A percentile compares a stretch with the other conserved stretches of the same genome.
Conservation (phyloP, 1,139 yeast species). For the Meyerozyma sp. region DNA sequence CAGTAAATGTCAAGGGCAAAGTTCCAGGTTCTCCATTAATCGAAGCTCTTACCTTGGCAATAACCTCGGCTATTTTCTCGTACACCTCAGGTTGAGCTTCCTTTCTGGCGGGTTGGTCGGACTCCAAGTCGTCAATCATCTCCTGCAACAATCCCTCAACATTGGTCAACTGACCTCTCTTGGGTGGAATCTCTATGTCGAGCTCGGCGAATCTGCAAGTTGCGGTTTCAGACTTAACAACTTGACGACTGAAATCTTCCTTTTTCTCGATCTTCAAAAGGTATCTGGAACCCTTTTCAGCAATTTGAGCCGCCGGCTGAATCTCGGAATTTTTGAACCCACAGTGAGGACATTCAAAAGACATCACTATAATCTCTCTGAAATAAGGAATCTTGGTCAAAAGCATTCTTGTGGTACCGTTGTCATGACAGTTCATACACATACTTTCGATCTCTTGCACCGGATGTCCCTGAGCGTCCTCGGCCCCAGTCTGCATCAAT, state of each 20-base stretch:
- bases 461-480: constrained; percentile 90
- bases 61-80: constrained; percentile 68
- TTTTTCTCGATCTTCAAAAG: constrained; percentile 63
- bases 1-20: constrained; percentile 71
- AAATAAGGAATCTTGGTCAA: constrained; percentile 89
- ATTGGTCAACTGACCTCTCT: constrained; percentile 88
- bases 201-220: constrained; percentile 77
- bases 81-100: constrained; percentile 66
- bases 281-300: constrained; percentile 81
- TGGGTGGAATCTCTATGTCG: constrained; percentile 93
- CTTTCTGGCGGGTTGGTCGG: constrained; percentile 80
- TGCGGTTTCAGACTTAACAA: constrained; percentile 87
- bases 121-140: constrained; percentile 74
- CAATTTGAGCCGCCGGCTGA: constrained; percentile 88
- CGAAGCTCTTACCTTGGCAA: constrained; percentile 52
- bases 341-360: constrained; percentile 95
- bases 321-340: constrained; percentile 86
- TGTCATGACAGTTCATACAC: constrained; percentile 91
- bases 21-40: constrained; percentile 61
- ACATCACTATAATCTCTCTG: constrained; percentile 88
- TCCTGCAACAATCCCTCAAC: constrained; percentile 84
- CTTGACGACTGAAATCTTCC: constrained; percentile 81
- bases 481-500: constrained; percentile 47
- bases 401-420: constrained; percentile 78
- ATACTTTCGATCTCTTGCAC: constrained; percentile 92